Conservation (phyloP, 352 stramenopile genomes). For the Pythium dissotocum region DNA sequence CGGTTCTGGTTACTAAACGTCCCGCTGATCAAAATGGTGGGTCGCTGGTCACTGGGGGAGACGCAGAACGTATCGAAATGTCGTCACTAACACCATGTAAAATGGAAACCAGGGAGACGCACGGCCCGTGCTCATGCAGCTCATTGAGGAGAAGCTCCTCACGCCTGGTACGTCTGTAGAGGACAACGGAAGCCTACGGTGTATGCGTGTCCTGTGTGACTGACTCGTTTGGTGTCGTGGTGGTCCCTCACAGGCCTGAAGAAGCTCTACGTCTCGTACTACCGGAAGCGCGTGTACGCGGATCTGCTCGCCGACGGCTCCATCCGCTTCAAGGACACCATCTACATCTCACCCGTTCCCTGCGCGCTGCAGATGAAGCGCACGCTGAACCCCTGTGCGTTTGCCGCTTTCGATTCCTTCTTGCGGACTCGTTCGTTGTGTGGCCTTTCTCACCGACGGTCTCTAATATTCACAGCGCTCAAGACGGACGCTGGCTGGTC, state of each 20-base stretch:
- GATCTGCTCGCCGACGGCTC: slow-evolving; percentile 73
- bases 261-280: slow-evolving; percentile 84
- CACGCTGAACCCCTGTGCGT: slow-evolving; percentile 71
- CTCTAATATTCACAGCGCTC: slow-evolving; percentile 32
- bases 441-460: not conserved
- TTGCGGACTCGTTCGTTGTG: not conserved
- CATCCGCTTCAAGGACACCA: slow-evolving; percentile 73
- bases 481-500: slow-evolving; percentile 82
- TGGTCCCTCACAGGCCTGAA: slow-evolving; percentile 38
- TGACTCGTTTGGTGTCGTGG: not conserved
- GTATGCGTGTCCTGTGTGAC: not conserved
- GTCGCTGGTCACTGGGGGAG: not conserved
- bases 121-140: slow-evolving; percentile 56
- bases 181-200: not conserved
- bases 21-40: not conserved
- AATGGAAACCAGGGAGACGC: slow-evolving; percentile 49
- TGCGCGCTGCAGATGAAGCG: slow-evolving; percentile 83
- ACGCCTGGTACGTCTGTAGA: slow-evolving; percentile 33
- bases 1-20: not conserved
- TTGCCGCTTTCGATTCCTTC: not conserved
- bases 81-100: not conserved
- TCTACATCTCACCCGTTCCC: slow-evolving; percentile 75
- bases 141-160: slow-evolving; percentile 76
- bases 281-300: slow-evolving; percentile 76
- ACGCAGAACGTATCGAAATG: not conserved